phyloP scores from a whole-genome alignment of 495 filamentous ascomycete genomes.

The Penicillium robsamsonii region DNA sequence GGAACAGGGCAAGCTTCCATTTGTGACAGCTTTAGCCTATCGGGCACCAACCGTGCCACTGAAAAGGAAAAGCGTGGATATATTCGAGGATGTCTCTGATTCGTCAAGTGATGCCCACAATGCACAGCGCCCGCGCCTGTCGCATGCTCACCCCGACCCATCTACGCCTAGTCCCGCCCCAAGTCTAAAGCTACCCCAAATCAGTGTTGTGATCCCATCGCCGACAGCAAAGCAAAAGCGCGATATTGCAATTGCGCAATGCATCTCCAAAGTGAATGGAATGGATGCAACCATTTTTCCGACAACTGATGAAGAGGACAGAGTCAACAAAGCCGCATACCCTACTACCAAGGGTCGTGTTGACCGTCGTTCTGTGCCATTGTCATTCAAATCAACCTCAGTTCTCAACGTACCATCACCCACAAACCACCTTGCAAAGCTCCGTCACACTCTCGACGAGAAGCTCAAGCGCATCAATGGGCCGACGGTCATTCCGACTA shows the following conservation, averaged over 20 bases:
- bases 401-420: background rate
- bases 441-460: conserved; percentile 21
- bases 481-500: conserved; percentile 24
- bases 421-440: conserved; percentile 1
- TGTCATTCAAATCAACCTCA: conserved; percentile 6
- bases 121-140: background rate
- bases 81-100: background rate
- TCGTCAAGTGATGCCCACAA: background rate
- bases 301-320: conserved; percentile 20
- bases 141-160: background rate
- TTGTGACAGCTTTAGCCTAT: conserved; percentile 9
- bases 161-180: conserved; percentile 14
- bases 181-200: background rate
- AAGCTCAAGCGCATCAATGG: conserved; percentile 32
- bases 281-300: conserved; percentile 28
- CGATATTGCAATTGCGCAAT: conserved; percentile 1
- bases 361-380: conserved; percentile 12
- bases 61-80: conserved; percentile 5
- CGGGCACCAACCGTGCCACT: background rate
- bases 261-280: conserved; percentile 9
- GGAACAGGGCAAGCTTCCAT: background rate
- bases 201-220: conserved; percentile 30
- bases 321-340: conserved; percentile 23
- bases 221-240: conserved; percentile 20
- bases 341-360: conserved; percentile 18